A percentile compares a stretch with the other conserved stretches of the same genome.
Conservation (phyloP, 2,329 filamentous ascomycete genomes). For the Pseudogymnoascus sp. region DNA sequence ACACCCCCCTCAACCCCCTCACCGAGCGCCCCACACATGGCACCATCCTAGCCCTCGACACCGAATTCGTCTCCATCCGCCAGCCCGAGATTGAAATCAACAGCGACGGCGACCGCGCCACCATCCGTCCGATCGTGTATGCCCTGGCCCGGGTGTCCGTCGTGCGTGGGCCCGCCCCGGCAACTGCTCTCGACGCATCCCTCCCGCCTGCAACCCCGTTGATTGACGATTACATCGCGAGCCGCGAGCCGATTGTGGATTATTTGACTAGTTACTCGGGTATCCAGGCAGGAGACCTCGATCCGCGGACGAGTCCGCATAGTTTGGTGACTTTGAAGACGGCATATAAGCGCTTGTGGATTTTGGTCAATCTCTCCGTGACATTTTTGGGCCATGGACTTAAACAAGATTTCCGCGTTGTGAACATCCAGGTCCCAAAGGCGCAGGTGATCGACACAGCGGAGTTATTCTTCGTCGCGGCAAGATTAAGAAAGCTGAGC, state of each 20-base stretch:
- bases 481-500: constrained; percentile 76
- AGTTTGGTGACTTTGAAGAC: constrained; percentile 81
- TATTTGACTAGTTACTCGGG: constrained; percentile 93
- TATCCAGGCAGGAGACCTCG: constrained; percentile 77
- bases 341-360: constrained; percentile 97
- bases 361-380: constrained; percentile 88
- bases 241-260: constrained; percentile 85
- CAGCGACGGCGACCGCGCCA: constrained; percentile 84
- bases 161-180: constrained; percentile 52
- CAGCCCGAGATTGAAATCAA: constrained; percentile 95
- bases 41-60: constrained; percentile 81
- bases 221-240: constrained; percentile 94
- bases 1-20: constrained; percentile 38
- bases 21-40: constrained; percentile 60
- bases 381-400: constrained; percentile 90
- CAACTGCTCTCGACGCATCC: constrained; percentile 40
- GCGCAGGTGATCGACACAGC: constrained; percentile 90
- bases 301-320: constrained; percentile 68
- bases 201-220: constrained; percentile 75
- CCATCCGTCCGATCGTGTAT: constrained; percentile 82
- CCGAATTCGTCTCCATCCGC: constrained; percentile 89
- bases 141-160: constrained; percentile 91
- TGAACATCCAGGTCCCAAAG: constrained; percentile 93
- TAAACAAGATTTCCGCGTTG: constrained; percentile 92
- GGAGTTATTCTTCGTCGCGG: constrained; percentile 77